A percentile compares a stretch with the other conserved stretches of the same genome.
Conservation (phyloP, 768 basidiomycete species). For the Suillus bovinus region DNA sequence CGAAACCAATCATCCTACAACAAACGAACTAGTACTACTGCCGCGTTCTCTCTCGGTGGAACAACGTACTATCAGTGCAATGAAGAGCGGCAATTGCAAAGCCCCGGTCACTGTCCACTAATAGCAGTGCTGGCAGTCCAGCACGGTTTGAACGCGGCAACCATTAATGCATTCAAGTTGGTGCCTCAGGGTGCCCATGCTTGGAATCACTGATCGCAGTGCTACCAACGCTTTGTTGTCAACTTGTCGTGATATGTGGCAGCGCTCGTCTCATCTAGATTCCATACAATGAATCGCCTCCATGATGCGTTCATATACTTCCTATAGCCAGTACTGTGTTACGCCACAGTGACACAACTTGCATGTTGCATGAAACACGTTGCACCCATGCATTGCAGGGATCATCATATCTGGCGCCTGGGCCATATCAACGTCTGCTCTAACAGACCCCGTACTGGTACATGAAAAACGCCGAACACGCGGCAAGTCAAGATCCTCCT, state of each 20-base stretch:
- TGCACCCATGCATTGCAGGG: background rate
- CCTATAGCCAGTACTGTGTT: background rate
- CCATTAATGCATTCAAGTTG: background rate
- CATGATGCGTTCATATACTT: background rate
- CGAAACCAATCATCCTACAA: too few relatives aligned
- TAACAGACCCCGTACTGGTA: background rate
- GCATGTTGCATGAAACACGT: background rate
- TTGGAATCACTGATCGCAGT: background rate
- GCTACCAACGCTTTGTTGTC: background rate
- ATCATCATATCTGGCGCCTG: background rate
- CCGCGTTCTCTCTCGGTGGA: background rate
- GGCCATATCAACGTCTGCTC: background rate
- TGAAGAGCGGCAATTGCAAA: background rate
- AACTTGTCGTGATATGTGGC: too few relatives aligned
- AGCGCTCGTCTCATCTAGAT: background rate
- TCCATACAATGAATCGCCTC: background rate
- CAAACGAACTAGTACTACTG: too few relatives aligned
- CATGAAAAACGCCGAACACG: background rate
- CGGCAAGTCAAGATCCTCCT: background rate
- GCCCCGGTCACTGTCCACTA: too few relatives aligned
- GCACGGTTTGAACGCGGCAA: background rate
- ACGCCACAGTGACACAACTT: background rate
- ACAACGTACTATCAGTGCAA: background rate
- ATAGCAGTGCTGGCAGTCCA: too few relatives aligned
- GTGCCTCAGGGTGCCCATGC: background rate